Conservation (phyloP, 2,329 filamentous ascomycete species). For the Ramularia collo-cygni region DNA sequence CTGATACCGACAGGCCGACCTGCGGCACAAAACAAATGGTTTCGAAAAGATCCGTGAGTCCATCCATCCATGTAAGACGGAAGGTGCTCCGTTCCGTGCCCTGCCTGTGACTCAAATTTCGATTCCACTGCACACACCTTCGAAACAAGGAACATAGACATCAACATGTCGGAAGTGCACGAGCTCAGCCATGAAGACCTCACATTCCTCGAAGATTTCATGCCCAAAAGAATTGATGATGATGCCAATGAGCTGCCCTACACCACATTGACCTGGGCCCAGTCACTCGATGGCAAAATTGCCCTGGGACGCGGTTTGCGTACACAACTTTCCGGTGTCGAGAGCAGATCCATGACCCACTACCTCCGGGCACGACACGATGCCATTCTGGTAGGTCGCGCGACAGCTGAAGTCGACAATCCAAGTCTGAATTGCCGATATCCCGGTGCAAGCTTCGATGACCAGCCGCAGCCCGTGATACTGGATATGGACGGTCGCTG, state of each 20-base stretch:
- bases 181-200: too few species aligned
- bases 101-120: too few species aligned
- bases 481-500: conserved; percentile 75
- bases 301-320: conserved; percentile 71
- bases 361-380: conserved; percentile 75
- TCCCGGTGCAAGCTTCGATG: conserved; percentile 44
- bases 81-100: too few species aligned
- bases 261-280: conserved; percentile 83
- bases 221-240: too few species aligned
- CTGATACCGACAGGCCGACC: too few species aligned
- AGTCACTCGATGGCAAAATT: conserved; percentile 76
- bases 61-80: too few species aligned
- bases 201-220: too few species aligned
- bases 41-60: too few species aligned
- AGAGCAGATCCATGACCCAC: conserved; percentile 89
- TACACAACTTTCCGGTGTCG: conserved; percentile 73
- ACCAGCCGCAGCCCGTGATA: conserved; percentile 74
- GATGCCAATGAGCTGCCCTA: conserved; percentile 32
- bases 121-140: too few species aligned
- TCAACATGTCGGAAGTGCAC: too few species aligned
- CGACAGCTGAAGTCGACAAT: conserved; percentile 77
- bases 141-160: too few species aligned
- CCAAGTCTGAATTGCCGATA: conserved; percentile 78
- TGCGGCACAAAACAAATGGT: too few species aligned
- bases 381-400: conserved; percentile 77